Conservation (phyloP, 2,329 filamentous ascomycete genomes). For the Hymenoscyphus linearis region DNA sequence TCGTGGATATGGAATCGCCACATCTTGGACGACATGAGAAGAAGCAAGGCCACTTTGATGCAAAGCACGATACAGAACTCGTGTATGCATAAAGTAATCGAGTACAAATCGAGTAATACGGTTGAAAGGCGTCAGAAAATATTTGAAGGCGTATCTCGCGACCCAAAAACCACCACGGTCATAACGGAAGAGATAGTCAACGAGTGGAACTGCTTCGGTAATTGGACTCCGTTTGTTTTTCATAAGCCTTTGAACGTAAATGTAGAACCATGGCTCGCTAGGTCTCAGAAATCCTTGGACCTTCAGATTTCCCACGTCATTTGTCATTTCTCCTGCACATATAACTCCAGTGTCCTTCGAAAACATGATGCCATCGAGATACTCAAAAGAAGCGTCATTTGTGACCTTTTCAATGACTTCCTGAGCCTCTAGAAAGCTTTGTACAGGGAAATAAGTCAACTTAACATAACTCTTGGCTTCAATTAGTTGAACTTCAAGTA, state of each 20-base stretch:
- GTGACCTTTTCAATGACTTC: constrained; percentile 33
- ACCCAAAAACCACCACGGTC: constrained; percentile 64
- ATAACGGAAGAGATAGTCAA: constrained; percentile 55
- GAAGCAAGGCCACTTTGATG: constrained; percentile 50
- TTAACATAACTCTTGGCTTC: constrained; percentile 49
- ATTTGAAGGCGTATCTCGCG: constrained; percentile 55
- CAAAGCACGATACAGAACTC: constrained; percentile 56
- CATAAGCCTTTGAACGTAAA: constrained; percentile 43
- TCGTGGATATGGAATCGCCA: constrained; percentile 48
- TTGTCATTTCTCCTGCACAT: constrained; percentile 45
- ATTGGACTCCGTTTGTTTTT: constrained; percentile 17
- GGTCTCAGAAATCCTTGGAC: constrained; percentile 44
- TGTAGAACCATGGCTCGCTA: constrained; percentile 59
- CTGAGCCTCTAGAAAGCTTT: constrained; percentile 38
- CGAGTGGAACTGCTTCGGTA: constrained; percentile 36
- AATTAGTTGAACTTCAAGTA: constrained; percentile 52
- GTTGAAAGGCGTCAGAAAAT: constrained; percentile 56
- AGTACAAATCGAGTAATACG: constrained; percentile 50
- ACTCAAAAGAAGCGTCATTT: constrained; percentile 39
- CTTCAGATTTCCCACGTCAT: constrained; percentile 31
- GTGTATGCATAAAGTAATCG: constrained; percentile 54
- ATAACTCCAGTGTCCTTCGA: constrained; percentile 43
- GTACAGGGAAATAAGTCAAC: constrained; percentile 46
- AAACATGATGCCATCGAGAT: constrained; percentile 54
- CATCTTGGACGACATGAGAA: constrained; percentile 57